These are phyloP conservation scores for Colletotrichum aenigma DNA, from an alignment of 2,329 filamentous ascomycete species.

Conservation along the genomic window DNA sequence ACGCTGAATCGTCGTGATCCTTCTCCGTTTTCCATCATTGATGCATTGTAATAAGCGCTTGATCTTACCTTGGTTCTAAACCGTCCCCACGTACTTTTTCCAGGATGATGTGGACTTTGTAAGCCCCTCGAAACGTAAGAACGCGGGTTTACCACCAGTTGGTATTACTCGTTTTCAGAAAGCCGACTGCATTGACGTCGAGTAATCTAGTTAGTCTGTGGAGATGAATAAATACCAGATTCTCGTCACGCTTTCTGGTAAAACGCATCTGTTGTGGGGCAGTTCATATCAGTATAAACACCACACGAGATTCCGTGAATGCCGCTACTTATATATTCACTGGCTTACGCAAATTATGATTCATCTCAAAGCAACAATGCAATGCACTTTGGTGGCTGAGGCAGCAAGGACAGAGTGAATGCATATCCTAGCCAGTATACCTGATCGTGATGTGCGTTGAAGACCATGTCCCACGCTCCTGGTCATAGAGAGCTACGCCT, in stretches of 20 bases:
- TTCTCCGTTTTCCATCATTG: too few species aligned
- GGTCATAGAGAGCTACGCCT: neutral
- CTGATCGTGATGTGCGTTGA: neutral
- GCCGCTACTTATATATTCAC: neutral
- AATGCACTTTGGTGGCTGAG: too few species aligned
- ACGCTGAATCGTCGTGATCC: neutral
- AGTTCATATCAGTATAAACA: neutral
- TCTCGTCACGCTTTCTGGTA: neutral
- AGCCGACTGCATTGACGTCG: neutral
- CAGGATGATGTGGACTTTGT: neutral
- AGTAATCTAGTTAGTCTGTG: neutral
- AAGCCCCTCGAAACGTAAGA: rapidly evolving
- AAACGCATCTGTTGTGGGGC: neutral
- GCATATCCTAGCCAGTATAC: neutral
- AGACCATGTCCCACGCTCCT: neutral
- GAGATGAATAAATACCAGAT: neutral
- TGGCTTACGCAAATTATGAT: too few species aligned
- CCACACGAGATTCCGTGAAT: neutral
- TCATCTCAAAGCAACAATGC: too few species aligned
- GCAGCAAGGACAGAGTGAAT: neutral
- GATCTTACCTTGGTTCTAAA: neutral
- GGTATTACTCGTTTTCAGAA: neutral
- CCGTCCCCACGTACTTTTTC: neutral
- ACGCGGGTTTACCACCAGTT: neutral
- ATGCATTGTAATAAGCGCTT: neutral